Conservation (phyloP, 345 rosid genomes). For the Microthlaspi erraticum region DNA sequence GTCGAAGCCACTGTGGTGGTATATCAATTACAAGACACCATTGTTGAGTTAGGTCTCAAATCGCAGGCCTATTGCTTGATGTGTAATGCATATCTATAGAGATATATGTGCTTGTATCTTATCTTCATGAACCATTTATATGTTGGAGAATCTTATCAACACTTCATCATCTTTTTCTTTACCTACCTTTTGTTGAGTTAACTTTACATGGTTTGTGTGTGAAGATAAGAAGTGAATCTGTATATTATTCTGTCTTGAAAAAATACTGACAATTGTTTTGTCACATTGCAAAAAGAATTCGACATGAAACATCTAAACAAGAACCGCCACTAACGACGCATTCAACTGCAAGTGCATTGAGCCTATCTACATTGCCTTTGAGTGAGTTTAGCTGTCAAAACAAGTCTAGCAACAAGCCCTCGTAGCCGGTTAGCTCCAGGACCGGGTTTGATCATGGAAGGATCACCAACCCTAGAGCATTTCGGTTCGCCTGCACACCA, state of each 20-base stretch:
- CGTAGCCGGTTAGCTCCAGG: conserved; percentile 77
- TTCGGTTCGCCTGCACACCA: conserved; percentile 83
- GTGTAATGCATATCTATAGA: conserved; percentile 20
- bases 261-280: conserved; percentile 23
- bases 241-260: conserved; percentile 25
- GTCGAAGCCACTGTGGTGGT: conserved; percentile 24
- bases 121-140: conserved; percentile 4
- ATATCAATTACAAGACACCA: not conserved
- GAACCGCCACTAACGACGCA: conserved; percentile 3
- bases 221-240: conserved; percentile 15
- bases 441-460: conserved; percentile 65
- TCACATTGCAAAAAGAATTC: conserved; percentile 17
- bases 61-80: conserved; percentile 11
- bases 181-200: not conserved
- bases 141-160: conserved; percentile 16
- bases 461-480: conserved; percentile 75
- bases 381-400: conserved; percentile 48
- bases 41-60: conserved; percentile 28
- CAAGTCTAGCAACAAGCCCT: conserved; percentile 58
- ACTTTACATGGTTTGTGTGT: not conserved
- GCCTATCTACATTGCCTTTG: conserved; percentile 76
- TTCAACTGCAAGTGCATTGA: conserved; percentile 18
- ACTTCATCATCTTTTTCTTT: conserved; percentile 4
- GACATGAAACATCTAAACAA: conserved; percentile 18
- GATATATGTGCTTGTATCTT: conserved; percentile 14